Base-by-base conservation (phyloP, 1,139 yeast species). In the Dujonia santamariae region DNA sequence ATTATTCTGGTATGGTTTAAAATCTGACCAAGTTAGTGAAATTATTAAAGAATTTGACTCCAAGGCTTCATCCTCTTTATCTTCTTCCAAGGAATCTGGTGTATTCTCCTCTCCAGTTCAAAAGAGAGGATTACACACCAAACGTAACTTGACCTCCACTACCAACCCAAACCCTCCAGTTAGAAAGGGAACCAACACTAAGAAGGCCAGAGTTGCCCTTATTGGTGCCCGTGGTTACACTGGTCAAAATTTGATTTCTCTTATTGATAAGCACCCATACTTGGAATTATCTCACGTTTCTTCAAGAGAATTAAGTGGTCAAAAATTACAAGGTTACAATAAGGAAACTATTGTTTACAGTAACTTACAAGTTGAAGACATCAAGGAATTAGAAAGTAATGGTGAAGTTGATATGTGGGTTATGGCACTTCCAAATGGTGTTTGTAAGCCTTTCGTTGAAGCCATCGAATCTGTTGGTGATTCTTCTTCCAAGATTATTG, bases 181-280 rank as follows among this genome's bases (percentile, higher is more conserved):
- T 30, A 68, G 68, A 40, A 67, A 72, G 37, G 94, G 87, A 23
- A 58, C 75, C 31, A 85, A 80, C 63, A 67, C 71, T 30, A 59
- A 67, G 34, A 76, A 75, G 40, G 67, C 86, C 26, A 79, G 78
- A 41, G 90, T 94, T 32, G 98, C 97, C 1, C 75, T 92, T 49
- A 90, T 92, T 54, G 99, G 99, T 50, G 99, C 98, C 27, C 83
- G 99, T 65, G 99, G 99, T 26, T 87, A 78, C 63, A 90, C 97
- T 20, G 99, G 98, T 22, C 96, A 85, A 63, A 92, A 92, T 50
- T 74, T 92, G 59, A 87, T 92, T 48, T 77, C 82, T 32, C 72
- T 92, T 66, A 85, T 92, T 46, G 87, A 92, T 60, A 67, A 73
- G 37, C 99, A 92, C 61, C 95, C 95, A 33, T 78, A 77, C 58